Evolutionary conservation across 176 grass and related monocot genomes (phyloP).

Genomic region (Otatea glauca): DNA sequence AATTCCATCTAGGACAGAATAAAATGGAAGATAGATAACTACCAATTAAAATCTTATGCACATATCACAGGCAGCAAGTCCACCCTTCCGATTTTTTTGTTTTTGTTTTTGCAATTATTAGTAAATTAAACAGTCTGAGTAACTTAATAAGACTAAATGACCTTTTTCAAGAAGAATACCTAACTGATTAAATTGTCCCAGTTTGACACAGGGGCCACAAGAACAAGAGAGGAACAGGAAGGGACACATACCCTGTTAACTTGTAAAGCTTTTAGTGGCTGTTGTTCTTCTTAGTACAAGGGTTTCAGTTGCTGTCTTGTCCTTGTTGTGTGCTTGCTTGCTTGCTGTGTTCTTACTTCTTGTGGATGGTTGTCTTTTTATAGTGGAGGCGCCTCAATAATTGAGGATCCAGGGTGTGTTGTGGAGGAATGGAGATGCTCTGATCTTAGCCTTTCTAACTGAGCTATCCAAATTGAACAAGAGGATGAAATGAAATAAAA

Average conservation of each 20-base stretch:
- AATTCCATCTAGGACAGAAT: slow-evolving; percentile 2
- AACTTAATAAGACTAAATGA: not conserved
- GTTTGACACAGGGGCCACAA: slow-evolving; percentile 8
- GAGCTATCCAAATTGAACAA: slow-evolving; percentile 59
- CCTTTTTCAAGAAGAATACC: slow-evolving; percentile 27
- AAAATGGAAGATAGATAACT: slow-evolving; percentile 1
- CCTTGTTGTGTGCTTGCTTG: slow-evolving; percentile 53
- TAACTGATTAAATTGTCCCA: slow-evolving; percentile 23
- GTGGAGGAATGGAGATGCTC: slow-evolving; percentile 58
- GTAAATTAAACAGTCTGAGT: slow-evolving; percentile 11
- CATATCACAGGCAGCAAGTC: slow-evolving; percentile 18
- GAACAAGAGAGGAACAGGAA: slow-evolving; percentile 41
- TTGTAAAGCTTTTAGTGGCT: slow-evolving; percentile 36
- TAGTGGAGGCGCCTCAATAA: slow-evolving; percentile 70
- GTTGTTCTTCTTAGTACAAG: slow-evolving; percentile 35
- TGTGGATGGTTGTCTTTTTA: slow-evolving; percentile 61
- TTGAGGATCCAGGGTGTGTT: slow-evolving; percentile 53
- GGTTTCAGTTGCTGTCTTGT: slow-evolving; percentile 44
- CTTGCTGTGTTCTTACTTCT: slow-evolving; percentile 47
- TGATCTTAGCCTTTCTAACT: slow-evolving; percentile 58
- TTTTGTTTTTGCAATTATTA: not conserved
- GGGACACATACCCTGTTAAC: slow-evolving; percentile 54
- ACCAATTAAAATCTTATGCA: slow-evolving; percentile 18
- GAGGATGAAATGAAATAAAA: slow-evolving; percentile 32
- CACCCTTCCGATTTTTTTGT: not conserved